Conservation (phyloP, 139 green algal genomes). For the Tetratostichococcus sp. region DNA sequence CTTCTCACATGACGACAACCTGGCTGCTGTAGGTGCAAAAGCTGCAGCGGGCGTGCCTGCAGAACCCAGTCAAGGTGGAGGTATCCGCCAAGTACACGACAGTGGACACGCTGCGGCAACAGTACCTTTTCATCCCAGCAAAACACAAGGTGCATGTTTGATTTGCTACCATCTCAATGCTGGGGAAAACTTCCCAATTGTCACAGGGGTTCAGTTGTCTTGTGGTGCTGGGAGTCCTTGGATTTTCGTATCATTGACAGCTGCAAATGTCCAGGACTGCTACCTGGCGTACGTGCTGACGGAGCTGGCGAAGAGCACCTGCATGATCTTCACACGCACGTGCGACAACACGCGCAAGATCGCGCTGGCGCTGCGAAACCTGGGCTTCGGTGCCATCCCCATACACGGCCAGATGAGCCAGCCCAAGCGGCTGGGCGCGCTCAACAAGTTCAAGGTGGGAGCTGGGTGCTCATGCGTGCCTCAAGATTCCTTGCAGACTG, state of each 20-base stretch:
- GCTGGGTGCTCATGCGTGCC: slow-evolving; percentile 36
- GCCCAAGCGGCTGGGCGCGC: slow-evolving; percentile 89
- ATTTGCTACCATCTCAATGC: too few relatives aligned
- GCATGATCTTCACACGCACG: slow-evolving; percentile 94
- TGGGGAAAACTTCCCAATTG: too few relatives aligned
- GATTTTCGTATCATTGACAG: too few relatives aligned
- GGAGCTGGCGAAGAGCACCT: slow-evolving; percentile 64
- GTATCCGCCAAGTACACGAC: slow-evolving; percentile 94
- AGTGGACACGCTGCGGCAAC: slow-evolving; percentile 94
- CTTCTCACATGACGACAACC: too few relatives aligned
- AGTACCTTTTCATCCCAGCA: slow-evolving; percentile 97
- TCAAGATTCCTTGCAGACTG: neutral
- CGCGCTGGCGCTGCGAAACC: slow-evolving; percentile 90
- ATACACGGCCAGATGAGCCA: slow-evolving; percentile 99
- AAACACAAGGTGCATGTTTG: slow-evolving; percentile 89
- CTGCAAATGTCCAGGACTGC: slow-evolving; percentile 85
- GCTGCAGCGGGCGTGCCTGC: slow-evolving; percentile 95
- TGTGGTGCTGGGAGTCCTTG: too few relatives aligned
- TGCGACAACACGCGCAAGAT: slow-evolving; percentile 88
- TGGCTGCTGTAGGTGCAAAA: slow-evolving; percentile 78
- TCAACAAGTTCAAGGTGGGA: slow-evolving; percentile 97
- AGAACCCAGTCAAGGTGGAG: slow-evolving; percentile 92
- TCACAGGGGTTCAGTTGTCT: too few relatives aligned
- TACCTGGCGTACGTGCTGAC: slow-evolving; percentile 88
- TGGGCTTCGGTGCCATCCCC: slow-evolving; percentile 93